Conservation (phyloP, 2,329 filamentous ascomycete genomes). For the Seiridium unicorne region DNA sequence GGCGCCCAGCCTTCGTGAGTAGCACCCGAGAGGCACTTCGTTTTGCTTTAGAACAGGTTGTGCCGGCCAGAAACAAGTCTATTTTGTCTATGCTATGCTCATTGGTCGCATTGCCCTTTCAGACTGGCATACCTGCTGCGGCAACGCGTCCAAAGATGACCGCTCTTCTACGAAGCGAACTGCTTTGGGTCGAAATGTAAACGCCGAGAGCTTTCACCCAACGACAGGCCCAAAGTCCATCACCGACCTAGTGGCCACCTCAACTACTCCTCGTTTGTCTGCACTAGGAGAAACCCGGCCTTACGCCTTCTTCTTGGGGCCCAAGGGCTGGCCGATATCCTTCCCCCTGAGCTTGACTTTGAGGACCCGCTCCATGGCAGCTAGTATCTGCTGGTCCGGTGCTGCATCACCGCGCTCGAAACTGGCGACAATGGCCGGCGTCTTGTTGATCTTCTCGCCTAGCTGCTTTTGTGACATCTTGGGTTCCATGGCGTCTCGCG, state of each 20-base stretch:
- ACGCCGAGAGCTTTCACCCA: not conserved
- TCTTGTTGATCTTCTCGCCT: slow-evolving; percentile 88
- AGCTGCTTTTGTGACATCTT: slow-evolving; percentile 94
- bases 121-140: too few relatives aligned
- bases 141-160: too few relatives aligned
- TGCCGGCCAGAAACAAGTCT: too few relatives aligned
- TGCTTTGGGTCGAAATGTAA: not conserved
- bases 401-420: slow-evolving; percentile 78
- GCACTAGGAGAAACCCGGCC: not conserved
- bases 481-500: slow-evolving; percentile 77
- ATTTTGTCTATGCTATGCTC: too few relatives aligned
- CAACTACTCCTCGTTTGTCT: not conserved
- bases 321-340: slow-evolving; percentile 76
- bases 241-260: not conserved
- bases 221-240: not conserved
- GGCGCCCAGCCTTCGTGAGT: too few relatives aligned
- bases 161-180: not conserved
- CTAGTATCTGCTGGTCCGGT: slow-evolving; percentile 82
- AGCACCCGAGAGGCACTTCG: too few relatives aligned
- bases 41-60: too few relatives aligned
- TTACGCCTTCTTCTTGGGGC: slow-evolving; percentile 50
- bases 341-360: slow-evolving; percentile 84
- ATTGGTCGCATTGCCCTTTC: too few relatives aligned
- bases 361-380: slow-evolving; percentile 76
- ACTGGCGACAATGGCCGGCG: slow-evolving; percentile 73